Conservation (phyloP, 208 protist genomes). For the Wallacemonas sp. region DNA sequence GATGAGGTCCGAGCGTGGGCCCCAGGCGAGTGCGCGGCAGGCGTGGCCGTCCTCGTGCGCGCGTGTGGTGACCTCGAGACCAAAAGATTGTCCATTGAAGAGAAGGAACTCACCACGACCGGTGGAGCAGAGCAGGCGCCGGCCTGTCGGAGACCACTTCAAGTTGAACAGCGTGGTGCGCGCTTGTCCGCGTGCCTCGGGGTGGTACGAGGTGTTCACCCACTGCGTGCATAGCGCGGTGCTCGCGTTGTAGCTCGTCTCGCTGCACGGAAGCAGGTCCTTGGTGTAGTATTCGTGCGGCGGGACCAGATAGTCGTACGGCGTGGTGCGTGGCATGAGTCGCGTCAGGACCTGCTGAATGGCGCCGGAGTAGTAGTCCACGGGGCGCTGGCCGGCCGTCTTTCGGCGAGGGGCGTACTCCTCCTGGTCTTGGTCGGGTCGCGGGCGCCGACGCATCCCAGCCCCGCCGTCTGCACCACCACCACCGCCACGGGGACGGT, state of each 20-base stretch:
- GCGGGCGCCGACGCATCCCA: constrained; percentile 37
- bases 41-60: constrained; percentile 80
- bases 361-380: constrained; percentile 83
- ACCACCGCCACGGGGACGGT: constrained; percentile 17
- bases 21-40: constrained; percentile 82
- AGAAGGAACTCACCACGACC: constrained; percentile 83
- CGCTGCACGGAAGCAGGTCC: constrained; percentile 66
- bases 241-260: constrained; percentile 81
- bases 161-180: constrained; percentile 70
- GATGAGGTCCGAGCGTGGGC: constrained; percentile 77
- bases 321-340: constrained; percentile 55
- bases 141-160: constrained; percentile 81
- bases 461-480: constrained; percentile 12
- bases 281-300: constrained; percentile 88
- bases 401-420: constrained; percentile 85
- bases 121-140: constrained; percentile 81
- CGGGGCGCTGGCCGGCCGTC: constrained; percentile 71
- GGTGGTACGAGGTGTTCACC: constrained; percentile 88
- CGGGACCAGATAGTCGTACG: constrained; percentile 77
- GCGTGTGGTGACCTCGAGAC: constrained; percentile 85
- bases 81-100: constrained; percentile 88
- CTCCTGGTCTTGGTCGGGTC: constrained; percentile 66
- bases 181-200: constrained; percentile 60
- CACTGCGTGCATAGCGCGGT: constrained; percentile 90
- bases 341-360: constrained; percentile 84